These are phyloP conservation scores for Globisporangium abappressorium DNA, from an alignment of 352 stramenopile genomes.

Conservation along the genomic window DNA sequence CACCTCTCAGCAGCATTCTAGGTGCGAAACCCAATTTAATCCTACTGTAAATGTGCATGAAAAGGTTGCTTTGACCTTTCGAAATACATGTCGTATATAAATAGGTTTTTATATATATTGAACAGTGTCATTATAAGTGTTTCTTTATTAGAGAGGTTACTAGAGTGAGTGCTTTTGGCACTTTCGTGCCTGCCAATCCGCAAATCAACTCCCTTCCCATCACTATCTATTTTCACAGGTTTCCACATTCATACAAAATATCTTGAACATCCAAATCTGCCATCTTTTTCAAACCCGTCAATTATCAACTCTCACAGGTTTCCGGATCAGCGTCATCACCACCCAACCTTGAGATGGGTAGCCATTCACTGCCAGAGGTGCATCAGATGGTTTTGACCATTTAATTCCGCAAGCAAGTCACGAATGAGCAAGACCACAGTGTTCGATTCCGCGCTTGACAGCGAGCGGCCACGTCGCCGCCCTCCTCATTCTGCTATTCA, in stretches of 20 bases:
- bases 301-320: background rate
- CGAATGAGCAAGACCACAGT: background rate
- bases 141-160: too few relatives aligned
- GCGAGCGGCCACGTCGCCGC: too few relatives aligned
- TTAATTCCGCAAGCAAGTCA: background rate
- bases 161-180: too few relatives aligned
- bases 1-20: too few relatives aligned
- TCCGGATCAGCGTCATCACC: background rate
- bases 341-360: background rate
- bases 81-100: too few relatives aligned
- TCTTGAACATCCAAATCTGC: background rate
- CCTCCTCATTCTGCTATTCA: constrained; percentile 18
- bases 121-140: too few relatives aligned
- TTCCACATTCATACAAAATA: background rate
- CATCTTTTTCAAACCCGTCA: background rate
- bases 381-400: background rate
- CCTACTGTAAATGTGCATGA: too few relatives aligned
- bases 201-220: background rate
- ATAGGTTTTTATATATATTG: too few relatives aligned
- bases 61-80: too few relatives aligned
- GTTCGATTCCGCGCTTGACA: constrained; percentile 13
- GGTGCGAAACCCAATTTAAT: too few relatives aligned
- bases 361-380: background rate
- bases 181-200: too few relatives aligned
- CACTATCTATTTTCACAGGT: background rate